phyloP scores from a whole-genome alignment of 1,284 basidiomycete species.

The Apiotrichum gracile region DNA sequence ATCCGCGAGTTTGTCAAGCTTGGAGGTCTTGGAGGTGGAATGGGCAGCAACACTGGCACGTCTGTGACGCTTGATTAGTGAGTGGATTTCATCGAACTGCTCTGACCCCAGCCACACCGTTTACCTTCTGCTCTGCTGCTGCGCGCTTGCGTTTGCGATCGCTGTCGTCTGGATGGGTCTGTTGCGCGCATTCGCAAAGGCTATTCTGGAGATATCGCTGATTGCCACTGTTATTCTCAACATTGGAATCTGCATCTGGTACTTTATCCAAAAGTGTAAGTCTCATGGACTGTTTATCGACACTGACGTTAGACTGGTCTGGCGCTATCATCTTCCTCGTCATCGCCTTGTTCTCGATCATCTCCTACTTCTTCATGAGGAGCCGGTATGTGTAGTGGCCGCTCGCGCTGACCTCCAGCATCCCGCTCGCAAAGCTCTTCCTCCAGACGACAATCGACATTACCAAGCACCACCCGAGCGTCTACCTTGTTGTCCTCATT shows the following conservation, averaged over 20 bases:
- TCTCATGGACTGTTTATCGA: not conserved
- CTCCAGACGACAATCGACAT: slow-evolving; percentile 73
- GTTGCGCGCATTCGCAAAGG: slow-evolving; percentile 64
- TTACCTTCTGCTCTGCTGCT: slow-evolving; percentile 64
- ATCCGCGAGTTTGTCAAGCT: slow-evolving; percentile 59
- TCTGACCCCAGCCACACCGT: slow-evolving; percentile 53
- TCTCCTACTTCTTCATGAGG: slow-evolving; percentile 55
- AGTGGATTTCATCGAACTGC: no score
- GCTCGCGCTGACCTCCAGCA: slow-evolving; percentile 46
- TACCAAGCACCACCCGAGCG: slow-evolving; percentile 71
- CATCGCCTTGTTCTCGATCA: slow-evolving; percentile 68
- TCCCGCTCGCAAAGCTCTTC: slow-evolving; percentile 70
- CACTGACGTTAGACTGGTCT: slow-evolving; percentile 33
- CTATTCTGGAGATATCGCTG: slow-evolving; percentile 75
- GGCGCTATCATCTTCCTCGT: slow-evolving; percentile 65
- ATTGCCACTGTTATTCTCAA: slow-evolving; percentile 26
- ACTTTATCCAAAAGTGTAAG: slow-evolving; percentile 64
- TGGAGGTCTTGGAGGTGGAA: slow-evolving; percentile 54
- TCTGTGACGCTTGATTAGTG: slow-evolving; percentile 28
- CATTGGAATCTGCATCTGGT: no score
- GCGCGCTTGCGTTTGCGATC: slow-evolving; percentile 58
- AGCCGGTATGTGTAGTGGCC: slow-evolving; percentile 27
- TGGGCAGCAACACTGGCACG: slow-evolving; percentile 36
- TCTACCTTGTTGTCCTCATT: slow-evolving; percentile 69
- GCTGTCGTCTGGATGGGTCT: slow-evolving; percentile 37